Percentiles rank a stretch among this genome's conserved stretches.
Conservation (phyloP, 2,329 filamentous ascomycete genomes). For the Colletotrichum orbiculare region DNA sequence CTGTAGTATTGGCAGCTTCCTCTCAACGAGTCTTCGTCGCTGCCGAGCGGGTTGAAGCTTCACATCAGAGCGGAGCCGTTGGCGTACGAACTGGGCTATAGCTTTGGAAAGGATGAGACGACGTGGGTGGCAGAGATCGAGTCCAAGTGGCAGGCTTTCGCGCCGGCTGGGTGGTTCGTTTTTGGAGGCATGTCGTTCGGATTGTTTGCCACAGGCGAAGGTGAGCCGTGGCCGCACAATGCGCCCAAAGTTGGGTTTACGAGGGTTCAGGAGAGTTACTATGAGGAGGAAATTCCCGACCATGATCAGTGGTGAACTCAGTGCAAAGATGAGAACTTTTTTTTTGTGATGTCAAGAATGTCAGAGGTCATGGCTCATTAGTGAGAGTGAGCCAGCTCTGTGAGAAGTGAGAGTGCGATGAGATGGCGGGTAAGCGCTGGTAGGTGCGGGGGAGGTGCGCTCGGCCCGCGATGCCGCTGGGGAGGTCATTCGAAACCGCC, state of each 20-base stretch:
- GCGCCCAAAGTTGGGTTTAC: constrained; percentile 39
- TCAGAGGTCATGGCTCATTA: background rate
- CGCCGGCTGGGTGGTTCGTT: constrained; percentile 29
- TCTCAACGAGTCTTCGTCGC: constrained; percentile 12
- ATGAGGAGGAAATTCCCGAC: constrained; percentile 35
- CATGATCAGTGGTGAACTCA: constrained; percentile 9
- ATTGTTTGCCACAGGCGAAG: constrained; percentile 40
- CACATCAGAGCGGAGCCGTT: constrained; percentile 39
- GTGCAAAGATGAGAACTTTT: background rate
- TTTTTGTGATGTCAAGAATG: background rate
- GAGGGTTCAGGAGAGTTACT: constrained; percentile 38
- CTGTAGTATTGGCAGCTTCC: constrained; percentile 24
- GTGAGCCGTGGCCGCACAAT: constrained; percentile 38
- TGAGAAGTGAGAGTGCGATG: background rate
- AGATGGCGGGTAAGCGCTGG: constrained; percentile 1
- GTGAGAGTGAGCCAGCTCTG: background rate
- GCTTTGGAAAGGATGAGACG: constrained; percentile 9
- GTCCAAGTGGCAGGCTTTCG: constrained; percentile 31
- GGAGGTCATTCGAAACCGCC: constrained; percentile 5
- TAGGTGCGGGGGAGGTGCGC: constrained; percentile 6
- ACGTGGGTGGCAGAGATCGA: constrained; percentile 31
- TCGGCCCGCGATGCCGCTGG: constrained; percentile 30
- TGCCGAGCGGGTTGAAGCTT: constrained; percentile 26
- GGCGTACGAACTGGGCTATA: constrained; percentile 40
- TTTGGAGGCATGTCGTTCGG: constrained; percentile 39